Percentiles rank a stretch among this genome's conserved stretches.
Conservation (phyloP, 2,329 filamentous ascomycete genomes). For the Colletotrichum somersetense region DNA sequence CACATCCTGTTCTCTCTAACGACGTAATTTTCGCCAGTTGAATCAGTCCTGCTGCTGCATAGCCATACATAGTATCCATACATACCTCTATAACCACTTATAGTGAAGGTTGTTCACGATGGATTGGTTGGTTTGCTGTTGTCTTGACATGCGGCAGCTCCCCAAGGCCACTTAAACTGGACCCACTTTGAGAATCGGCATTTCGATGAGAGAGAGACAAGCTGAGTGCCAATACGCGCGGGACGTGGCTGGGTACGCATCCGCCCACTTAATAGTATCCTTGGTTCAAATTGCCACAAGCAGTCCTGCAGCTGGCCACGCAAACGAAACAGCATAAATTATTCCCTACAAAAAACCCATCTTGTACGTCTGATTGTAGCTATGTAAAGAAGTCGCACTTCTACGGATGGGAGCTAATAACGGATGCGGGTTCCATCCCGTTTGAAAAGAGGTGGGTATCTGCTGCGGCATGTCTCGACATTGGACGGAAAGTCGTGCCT, state of each 20-base stretch:
- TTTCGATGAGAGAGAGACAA: not conserved
- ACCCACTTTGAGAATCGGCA: not conserved
- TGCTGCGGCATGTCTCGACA: not conserved
- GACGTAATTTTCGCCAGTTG: not conserved
- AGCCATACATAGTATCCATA: not conserved
- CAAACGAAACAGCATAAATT: constrained; percentile 34
- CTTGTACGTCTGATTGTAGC: not conserved
- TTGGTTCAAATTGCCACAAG: not conserved
- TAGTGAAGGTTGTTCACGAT: constrained; percentile 2
- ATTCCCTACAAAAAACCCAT: not conserved
- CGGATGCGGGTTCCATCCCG: not conserved
- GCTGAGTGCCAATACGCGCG: not conserved
- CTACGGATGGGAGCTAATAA: not conserved
- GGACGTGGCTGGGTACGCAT: not conserved
- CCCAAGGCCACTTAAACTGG: not conserved
- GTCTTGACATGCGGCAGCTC: not conserved
- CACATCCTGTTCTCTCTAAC: constrained; percentile 16
- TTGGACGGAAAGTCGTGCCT: constrained; percentile 10
- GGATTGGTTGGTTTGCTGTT: not conserved
- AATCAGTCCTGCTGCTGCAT: not conserved
- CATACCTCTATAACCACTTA: not conserved
- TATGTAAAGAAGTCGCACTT: not conserved
- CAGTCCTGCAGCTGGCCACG: not conserved
- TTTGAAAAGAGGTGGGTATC: constrained; percentile 6
- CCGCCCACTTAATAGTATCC: not conserved